Conservation (phyloP, 2,329 filamentous ascomycete species). For the Colletotrichum sansevieriae region DNA sequence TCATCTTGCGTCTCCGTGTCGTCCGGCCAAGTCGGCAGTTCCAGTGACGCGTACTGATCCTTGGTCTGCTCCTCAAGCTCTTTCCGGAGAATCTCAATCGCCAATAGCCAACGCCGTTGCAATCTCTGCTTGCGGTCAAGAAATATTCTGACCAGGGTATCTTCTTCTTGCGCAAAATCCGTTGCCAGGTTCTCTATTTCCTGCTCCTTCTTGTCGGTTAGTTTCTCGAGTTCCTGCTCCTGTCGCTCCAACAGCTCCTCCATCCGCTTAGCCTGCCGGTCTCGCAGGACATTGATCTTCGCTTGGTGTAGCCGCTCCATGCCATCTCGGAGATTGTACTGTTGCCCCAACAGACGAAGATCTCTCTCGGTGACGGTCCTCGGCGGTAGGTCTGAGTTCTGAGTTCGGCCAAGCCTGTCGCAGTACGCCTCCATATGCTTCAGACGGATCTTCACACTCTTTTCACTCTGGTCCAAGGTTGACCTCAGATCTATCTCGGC, state of each 20-base stretch:
- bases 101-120: conserved; percentile 64
- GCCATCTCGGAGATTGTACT: conserved; percentile 71
- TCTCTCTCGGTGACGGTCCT: conserved; percentile 71
- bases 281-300: conserved; percentile 75
- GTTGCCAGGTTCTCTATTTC: conserved; percentile 64
- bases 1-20: conserved; percentile 44
- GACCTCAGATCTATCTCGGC: conserved; percentile 71
- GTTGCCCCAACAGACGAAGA: conserved; percentile 69
- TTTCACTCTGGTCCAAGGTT: conserved; percentile 68
- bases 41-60: conserved; percentile 56
- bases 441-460: conserved; percentile 68
- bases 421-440: conserved; percentile 77
- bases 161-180: conserved; percentile 63
- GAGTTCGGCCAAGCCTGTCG: conserved; percentile 62
- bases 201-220: conserved; percentile 59
- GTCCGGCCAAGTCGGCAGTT: conserved; percentile 57
- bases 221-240: conserved; percentile 61
- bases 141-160: conserved; percentile 60
- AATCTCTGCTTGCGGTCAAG: conserved; percentile 59
- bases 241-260: conserved; percentile 70
- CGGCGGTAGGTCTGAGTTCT: conserved; percentile 56
- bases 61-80: conserved; percentile 63
- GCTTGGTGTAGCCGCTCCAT: conserved; percentile 70
- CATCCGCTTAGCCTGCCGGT: conserved; percentile 72
- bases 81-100: conserved; percentile 65